phyloP scores from a whole-genome alignment of 1,139 yeast genomes.

The Sugiyamaella novakii region DNA sequence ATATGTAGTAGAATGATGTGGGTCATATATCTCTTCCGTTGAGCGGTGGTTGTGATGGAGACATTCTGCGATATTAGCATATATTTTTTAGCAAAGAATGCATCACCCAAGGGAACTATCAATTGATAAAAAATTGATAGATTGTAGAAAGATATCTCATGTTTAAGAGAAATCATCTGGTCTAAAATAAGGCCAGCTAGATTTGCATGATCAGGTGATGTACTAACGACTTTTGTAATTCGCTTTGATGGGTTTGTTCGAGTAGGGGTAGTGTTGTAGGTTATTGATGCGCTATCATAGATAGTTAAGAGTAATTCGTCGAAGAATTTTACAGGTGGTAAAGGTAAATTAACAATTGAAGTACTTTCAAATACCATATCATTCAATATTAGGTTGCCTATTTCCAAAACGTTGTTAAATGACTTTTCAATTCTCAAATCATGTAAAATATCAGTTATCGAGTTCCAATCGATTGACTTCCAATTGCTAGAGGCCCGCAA shows the following conservation, averaged over 20 bases:
- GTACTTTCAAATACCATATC: too few relatives aligned
- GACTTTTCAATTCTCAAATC: neutral
- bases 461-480: slow-evolving; percentile 9
- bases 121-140: slow-evolving; percentile 22
- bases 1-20: slow-evolving; percentile 32
- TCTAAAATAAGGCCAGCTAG: slow-evolving; percentile 21
- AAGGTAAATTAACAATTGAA: neutral
- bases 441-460: slow-evolving; percentile 7
- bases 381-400: too few relatives aligned
- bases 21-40: slow-evolving; percentile 17
- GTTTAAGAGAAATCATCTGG: slow-evolving; percentile 16
- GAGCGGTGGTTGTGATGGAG: slow-evolving; percentile 11
- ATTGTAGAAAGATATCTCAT: slow-evolving; percentile 16
- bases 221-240: slow-evolving; percentile 7
- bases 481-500: neutral
- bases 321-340: slow-evolving; percentile 1
- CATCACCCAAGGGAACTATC: slow-evolving; percentile 24
- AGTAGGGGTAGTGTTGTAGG: neutral
- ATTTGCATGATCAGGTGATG: slow-evolving; percentile 17
- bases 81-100: slow-evolving; percentile 14
- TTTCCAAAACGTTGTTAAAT: slow-evolving; percentile 5
- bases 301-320: slow-evolving; percentile 8
- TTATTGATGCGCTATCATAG: slow-evolving; percentile 1
- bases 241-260: neutral
- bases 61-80: slow-evolving; percentile 6